Percentiles rank a stretch among this genome's conserved stretches.
Evolutionary conservation across 228 moss, liverwort and hornwort species (phyloP).

Genomic region (Sphagnum magellanicum): DNA sequence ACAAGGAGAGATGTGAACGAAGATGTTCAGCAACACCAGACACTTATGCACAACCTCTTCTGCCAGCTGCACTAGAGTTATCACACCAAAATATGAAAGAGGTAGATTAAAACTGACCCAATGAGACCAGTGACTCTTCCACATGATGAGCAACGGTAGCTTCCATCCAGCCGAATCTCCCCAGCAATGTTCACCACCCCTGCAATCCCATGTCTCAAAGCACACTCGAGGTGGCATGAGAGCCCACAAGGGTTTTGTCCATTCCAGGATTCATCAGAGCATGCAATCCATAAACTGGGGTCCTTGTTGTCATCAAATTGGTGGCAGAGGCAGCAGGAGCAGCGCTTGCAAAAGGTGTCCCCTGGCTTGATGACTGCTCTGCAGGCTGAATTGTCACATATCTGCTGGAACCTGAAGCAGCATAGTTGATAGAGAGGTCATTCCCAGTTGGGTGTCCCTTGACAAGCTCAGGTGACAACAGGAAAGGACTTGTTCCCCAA

Average conservation of each 20-base stretch:
- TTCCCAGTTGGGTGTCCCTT: background rate
- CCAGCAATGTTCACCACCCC: conserved; percentile 1
- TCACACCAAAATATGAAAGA: too few relatives aligned
- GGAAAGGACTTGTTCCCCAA: background rate
- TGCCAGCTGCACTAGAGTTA: too few relatives aligned
- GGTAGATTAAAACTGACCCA: background rate
- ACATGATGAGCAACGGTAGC: conserved; percentile 1
- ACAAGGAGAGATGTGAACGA: too few relatives aligned
- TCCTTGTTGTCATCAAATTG: conserved; percentile 10
- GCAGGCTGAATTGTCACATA: conserved; percentile 5
- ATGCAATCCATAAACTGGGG: conserved; percentile 6
- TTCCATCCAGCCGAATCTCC: conserved; percentile 1
- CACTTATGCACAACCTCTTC: too few relatives aligned
- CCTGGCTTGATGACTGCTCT: conserved; percentile 3
- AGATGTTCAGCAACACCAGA: too few relatives aligned
- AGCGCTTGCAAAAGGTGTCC: conserved; percentile 5
- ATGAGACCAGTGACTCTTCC: background rate
- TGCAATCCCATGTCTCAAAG: conserved; percentile 1
- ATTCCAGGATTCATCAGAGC: background rate
- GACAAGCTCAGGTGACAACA: background rate
- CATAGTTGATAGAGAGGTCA: background rate
- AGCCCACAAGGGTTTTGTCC: background rate
- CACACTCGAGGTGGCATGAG: conserved; percentile 4
- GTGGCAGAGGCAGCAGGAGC: conserved; percentile 9
- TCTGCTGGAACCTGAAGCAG: background rate